Evolutionary conservation across 1,284 basidiomycete genomes (phyloP), one percentile per base, ranked within the genome.

Genomic region (Mycosarcoma maydis): DNA sequence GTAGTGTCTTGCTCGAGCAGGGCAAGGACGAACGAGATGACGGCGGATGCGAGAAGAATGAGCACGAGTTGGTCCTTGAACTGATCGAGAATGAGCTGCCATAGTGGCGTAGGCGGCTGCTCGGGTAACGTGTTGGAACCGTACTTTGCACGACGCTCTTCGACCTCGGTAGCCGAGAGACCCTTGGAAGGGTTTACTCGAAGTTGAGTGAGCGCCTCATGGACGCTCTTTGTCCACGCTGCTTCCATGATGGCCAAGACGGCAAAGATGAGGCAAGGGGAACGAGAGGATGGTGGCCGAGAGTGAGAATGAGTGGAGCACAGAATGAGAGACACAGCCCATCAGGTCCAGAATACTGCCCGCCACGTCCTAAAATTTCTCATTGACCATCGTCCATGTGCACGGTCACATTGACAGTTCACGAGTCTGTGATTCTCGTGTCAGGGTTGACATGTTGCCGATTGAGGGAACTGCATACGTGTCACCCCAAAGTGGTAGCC

Each of bases 61-160:
- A 80, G 64, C 23, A 81, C 80, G 39, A 81, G 73, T 60, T 80
- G 77, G 57, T 81, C 80, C 52, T 81, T 90, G 86, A 98, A 98
- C 84, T 98, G 95, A 74, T 95, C 94, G 19, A 98, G 86, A 62
- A 98, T 91, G 62, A 98, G 88, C 77, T 92, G 87, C 91, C 92
- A 94, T 38, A 98, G 83, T 4, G 95, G 92, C 4, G 93, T 96
- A 1, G 92, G 85, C 0, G 91, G 89, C 14, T 94, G 90, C 77
- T 96, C 93, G 14, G 93, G 92, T 13, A 97, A 86, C n/a, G 70
- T 67, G 44, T 80, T 80, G 40, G 41, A 14, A 16, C 78, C 78
- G 52, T 75, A 76, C 46, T 72, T 43, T 24, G 33, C 56, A 39
- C 54, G 53, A 14, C 65, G 60, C 37, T 57, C 19, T 19, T 54